phyloP scores from a whole-genome alignment of 2,329 filamentous ascomycete species.

The Colletotrichum aenigma region DNA sequence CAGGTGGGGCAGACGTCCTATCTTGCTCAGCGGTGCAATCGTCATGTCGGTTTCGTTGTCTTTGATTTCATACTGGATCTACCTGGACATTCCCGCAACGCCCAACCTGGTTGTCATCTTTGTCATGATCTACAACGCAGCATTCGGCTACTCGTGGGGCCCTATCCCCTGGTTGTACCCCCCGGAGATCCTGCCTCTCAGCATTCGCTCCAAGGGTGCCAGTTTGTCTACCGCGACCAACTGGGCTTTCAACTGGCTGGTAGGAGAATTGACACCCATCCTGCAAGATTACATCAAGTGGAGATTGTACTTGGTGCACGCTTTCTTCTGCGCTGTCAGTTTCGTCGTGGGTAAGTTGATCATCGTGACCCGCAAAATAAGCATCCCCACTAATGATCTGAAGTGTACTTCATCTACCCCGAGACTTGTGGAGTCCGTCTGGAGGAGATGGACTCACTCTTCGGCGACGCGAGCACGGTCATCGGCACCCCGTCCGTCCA shows the following conservation, averaged over 20 bases:
- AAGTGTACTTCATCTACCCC: slow-evolving; percentile 97
- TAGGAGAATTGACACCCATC: slow-evolving; percentile 93
- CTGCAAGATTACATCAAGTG: slow-evolving; percentile 91
- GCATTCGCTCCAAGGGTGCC: slow-evolving; percentile 95
- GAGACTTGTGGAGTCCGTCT: slow-evolving; percentile 94
- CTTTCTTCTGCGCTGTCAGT: slow-evolving; percentile 94
- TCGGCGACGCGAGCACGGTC: slow-evolving; percentile 88
- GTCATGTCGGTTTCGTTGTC: slow-evolving; percentile 90
- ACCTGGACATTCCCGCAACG: slow-evolving; percentile 79
- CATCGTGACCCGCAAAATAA: background rate
- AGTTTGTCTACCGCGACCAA: slow-evolving; percentile 96
- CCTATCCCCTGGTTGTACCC: slow-evolving; percentile 98
- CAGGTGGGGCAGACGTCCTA: slow-evolving; percentile 85
- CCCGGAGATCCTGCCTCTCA: slow-evolving; percentile 95
- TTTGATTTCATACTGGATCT: slow-evolving; percentile 93
- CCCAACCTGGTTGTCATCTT: slow-evolving; percentile 88
- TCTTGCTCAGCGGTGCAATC: slow-evolving; percentile 86
- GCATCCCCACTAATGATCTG: slow-evolving; percentile 21
- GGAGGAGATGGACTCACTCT: slow-evolving; percentile 95
- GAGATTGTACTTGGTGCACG: slow-evolving; percentile 93
- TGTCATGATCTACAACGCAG: slow-evolving; percentile 98
- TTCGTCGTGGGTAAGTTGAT: slow-evolving; percentile 86
- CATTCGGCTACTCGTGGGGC: slow-evolving; percentile 94
- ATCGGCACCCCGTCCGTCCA: slow-evolving; percentile 77
- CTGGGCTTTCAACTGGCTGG: slow-evolving; percentile 98